Evolutionary conservation across 768 basidiomycete species (phyloP).

Genomic region (Leccinum uliginosum): DNA sequence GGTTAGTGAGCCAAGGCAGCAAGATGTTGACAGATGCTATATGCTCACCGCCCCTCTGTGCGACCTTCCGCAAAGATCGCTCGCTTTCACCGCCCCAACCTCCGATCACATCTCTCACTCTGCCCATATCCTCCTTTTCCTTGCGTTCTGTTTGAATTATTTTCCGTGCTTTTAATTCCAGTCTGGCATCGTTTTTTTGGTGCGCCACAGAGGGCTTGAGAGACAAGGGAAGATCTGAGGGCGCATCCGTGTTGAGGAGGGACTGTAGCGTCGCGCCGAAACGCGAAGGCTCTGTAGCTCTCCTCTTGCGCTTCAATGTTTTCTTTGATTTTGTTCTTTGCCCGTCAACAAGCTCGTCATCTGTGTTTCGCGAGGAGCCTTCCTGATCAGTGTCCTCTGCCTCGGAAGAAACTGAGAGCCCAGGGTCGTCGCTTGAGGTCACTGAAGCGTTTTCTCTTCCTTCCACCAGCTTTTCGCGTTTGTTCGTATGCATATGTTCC

Average conservation of each 20-base stretch:
- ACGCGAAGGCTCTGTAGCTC: conserved; percentile 68
- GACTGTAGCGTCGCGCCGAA: conserved; percentile 75
- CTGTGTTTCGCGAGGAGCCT: conserved; percentile 42
- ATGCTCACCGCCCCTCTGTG: conserved; percentile 72
- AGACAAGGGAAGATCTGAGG: conserved; percentile 68
- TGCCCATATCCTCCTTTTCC: conserved; percentile 66
- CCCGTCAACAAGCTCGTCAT: conserved; percentile 57
- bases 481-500: conserved; percentile 45
- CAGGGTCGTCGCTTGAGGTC: conserved; percentile 4
- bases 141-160: conserved; percentile 67
- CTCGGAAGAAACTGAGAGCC: conserved; percentile 11
- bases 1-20: neutral
- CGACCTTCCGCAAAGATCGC: conserved; percentile 74
- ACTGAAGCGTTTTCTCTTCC: conserved; percentile 12
- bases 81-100: conserved; percentile 89
- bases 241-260: conserved; percentile 65
- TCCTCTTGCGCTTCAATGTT: conserved; percentile 77
- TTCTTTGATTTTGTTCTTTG: conserved; percentile 67
- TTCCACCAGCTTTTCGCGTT: conserved; percentile 46
- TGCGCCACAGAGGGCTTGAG: conserved; percentile 70
- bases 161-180: conserved; percentile 69
- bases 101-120: conserved; percentile 68
- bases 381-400: conserved; percentile 18
- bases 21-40: neutral
- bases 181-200: conserved; percentile 70